Percentiles rank a stretch among this genome's conserved stretches.
Conservation (phyloP, 176 grass and related monocot species). For the Ananas comosus region DNA sequence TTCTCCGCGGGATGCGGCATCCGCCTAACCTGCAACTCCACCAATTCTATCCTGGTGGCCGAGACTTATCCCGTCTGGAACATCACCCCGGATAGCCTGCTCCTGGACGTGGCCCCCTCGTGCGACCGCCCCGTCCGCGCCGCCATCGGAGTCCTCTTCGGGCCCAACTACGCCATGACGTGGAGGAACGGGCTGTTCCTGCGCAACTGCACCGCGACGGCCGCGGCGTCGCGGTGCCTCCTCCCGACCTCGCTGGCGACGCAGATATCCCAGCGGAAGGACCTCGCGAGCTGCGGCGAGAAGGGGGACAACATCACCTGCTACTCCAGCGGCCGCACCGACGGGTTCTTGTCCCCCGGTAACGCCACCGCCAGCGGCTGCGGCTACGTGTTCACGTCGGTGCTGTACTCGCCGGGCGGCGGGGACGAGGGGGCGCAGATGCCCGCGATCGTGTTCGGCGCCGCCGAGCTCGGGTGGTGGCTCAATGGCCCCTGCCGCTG, state of each 20-base stretch:
- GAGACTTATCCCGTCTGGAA: neutral
- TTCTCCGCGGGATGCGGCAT: constrained; percentile 47
- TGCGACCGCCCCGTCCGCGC: constrained; percentile 25
- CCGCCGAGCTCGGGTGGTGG: constrained; percentile 59
- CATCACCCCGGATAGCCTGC: constrained; percentile 17
- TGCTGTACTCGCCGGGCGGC: constrained; percentile 1
- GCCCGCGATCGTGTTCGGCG: constrained; percentile 22
- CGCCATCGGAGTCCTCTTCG: constrained; percentile 5
- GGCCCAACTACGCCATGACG: constrained; percentile 29
- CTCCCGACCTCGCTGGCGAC: neutral
- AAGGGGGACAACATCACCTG: constrained; percentile 19
- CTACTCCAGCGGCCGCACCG: neutral
- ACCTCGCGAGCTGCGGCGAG: neutral
- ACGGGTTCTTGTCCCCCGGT: neutral
- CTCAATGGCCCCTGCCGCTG: constrained; percentile 42
- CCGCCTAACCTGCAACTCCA: constrained; percentile 19
- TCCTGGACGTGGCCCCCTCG: constrained; percentile 7
- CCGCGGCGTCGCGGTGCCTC: rapidly evolving
- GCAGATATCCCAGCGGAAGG: neutral
- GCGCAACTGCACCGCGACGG: neutral
- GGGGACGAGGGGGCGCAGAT: neutral
- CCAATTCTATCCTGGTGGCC: neutral
- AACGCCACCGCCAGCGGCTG: neutral
- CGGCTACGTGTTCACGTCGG: constrained; percentile 19
- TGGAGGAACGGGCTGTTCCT: constrained; percentile 32